phyloP scores from a whole-genome alignment of 2,329 filamentous ascomycete genomes.

The Aspergillus floridensis region DNA sequence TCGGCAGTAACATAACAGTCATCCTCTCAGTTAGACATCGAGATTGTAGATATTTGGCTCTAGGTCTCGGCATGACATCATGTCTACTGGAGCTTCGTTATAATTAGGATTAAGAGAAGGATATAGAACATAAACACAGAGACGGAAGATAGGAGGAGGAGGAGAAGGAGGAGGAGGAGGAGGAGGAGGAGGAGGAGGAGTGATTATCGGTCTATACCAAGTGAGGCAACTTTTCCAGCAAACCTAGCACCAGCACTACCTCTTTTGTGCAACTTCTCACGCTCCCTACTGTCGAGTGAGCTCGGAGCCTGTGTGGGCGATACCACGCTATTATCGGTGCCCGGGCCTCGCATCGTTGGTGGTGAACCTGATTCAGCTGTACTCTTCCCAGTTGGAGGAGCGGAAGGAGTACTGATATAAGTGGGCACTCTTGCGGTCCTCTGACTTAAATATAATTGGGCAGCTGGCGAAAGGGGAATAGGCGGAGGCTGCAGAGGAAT shows the following conservation, averaged over 20 bases:
- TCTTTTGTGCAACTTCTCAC: conserved; percentile 73
- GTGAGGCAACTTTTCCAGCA: conserved; percentile 47
- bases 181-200: not conserved
- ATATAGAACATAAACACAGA: conserved; percentile 10
- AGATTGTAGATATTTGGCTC: conserved; percentile 10
- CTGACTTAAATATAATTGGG: conserved; percentile 80
- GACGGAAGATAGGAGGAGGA: not conserved
- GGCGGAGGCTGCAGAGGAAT: conserved; percentile 73
- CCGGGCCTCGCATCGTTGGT: conserved; percentile 49
- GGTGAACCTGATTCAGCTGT: conserved; percentile 60
- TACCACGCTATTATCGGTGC: conserved; percentile 16
- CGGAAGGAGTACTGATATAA: conserved; percentile 42
- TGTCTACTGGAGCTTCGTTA: conserved; percentile 19
- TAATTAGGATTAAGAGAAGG: conserved; percentile 19
- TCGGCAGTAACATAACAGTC: not conserved
- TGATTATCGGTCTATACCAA: conserved; percentile 42
- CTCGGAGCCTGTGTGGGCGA: conserved; percentile 30
- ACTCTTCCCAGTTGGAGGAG: conserved; percentile 38
- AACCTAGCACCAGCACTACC: conserved; percentile 74
- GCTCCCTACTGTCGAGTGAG: conserved; percentile 50
- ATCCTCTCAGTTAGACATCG: not conserved
- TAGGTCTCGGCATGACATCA: conserved; percentile 11
- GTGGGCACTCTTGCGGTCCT: conserved; percentile 49
- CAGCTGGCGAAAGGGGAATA: conserved; percentile 77
- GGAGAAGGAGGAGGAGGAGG: no score